Base-by-base conservation (phyloP, 225 moss, liverwort and hornwort genomes). In the Pseudisothecium myosuroides region DNA sequence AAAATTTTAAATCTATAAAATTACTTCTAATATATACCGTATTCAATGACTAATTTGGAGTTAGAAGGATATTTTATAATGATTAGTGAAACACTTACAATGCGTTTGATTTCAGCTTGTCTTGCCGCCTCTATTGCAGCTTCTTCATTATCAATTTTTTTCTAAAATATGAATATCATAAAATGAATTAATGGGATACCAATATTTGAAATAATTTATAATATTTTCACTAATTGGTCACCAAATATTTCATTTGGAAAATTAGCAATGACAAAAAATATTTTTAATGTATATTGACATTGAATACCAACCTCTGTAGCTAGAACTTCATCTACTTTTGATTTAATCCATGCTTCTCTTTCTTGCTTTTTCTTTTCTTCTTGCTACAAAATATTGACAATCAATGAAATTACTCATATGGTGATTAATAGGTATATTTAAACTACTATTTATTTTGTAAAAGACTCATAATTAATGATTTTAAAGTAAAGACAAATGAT, bases 61-160 rank as follows among this genome's bases (percentile, higher is more conserved):
- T 28, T 71, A 22, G 11, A 18, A 56, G 24, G 6, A 72, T 41
- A 23, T 73, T 5, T 28, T 27, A 12, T n/a, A 17, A 32, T 29
- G 2, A 74, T 11, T 41, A 29, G 8, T 4, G 27, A 27, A 19
- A 17, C 0, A n/a, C 31, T 63, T 87, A 98, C 97, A 91, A 95
- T 80, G 69, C 72, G 71, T 89, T 92, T 92, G n/a, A 95, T 71
- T 95, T 96, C 92, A 62, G 91, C 94, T 71, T 95, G 85, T 83
- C 87, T 90, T 41, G 93, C 85, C 90, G 87, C 90, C 31, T 95
- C 94, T 75, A 85, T 90, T 69, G 90, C 84, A 18, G 87, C 94
- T 83, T 98, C 96, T 91, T 98, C 96, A 66, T 93, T 92, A 60
- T 96, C 98, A 83, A 95, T 91, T 92, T 91, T 93, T 86, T 94